Evolutionary conservation across 768 basidiomycete species (phyloP).

Genomic region (Hirschioporus abietinus): DNA sequence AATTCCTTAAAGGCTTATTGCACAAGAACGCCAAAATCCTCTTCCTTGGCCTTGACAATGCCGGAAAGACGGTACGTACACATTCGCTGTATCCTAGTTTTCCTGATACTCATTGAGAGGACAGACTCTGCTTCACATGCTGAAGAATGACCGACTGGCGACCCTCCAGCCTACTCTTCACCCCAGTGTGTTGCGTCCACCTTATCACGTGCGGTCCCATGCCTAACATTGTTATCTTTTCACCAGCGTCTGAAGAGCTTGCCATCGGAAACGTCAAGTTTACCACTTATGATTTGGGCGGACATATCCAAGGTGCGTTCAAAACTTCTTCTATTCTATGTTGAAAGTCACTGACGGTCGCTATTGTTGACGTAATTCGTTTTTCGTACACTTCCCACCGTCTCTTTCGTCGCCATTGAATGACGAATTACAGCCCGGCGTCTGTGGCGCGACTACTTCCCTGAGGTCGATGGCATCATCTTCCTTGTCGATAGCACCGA

Average conservation of each 20-base stretch:
- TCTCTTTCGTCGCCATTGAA: not conserved
- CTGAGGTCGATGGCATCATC: constrained; percentile 97
- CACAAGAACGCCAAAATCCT: constrained; percentile 99
- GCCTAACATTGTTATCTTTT: constrained; percentile 9
- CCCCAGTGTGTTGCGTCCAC: constrained; percentile 75
- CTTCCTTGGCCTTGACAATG: constrained; percentile 98
- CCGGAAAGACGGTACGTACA: constrained; percentile 87
- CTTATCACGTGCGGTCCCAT: constrained; percentile 5
- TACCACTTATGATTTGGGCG: constrained; percentile 97
- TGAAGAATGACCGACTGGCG: constrained; percentile 98
- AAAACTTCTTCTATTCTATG: constrained; percentile 4
- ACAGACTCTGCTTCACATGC: constrained; percentile 95
- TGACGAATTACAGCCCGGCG: constrained; percentile 63
- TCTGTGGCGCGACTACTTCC: constrained; percentile 99
- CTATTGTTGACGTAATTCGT: not conserved
- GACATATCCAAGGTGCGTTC: constrained; percentile 85
- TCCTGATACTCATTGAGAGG: not conserved
- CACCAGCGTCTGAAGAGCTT: constrained; percentile 93
- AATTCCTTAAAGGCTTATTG: constrained; percentile 55
- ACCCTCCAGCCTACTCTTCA: constrained; percentile 97
- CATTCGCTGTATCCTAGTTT: not conserved
- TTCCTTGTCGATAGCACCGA: constrained; percentile 98
- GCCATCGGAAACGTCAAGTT: constrained; percentile 99
- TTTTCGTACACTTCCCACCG: constrained; percentile 4
- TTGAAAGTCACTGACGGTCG: not conserved